Percentiles rank a stretch among this genome's conserved stretches.
Evolutionary conservation across 805 yeast species (phyloP).

Genomic region (Kuraishia hungarica): DNA sequence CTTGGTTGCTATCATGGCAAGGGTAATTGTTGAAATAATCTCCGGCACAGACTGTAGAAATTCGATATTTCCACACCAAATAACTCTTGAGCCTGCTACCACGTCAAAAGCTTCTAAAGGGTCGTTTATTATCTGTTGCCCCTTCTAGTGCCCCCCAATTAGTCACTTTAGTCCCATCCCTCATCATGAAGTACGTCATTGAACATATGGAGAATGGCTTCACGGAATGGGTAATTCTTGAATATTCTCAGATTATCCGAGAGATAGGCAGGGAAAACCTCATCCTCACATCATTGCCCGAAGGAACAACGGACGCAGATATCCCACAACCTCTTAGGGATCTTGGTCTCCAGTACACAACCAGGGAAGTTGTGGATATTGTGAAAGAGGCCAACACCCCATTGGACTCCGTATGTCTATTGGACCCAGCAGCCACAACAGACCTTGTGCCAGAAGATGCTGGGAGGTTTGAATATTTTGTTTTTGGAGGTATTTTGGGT

Average conservation of each 20-base stretch:
- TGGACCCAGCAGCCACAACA: conserved; percentile 79
- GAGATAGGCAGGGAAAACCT: conserved; percentile 79
- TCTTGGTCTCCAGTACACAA: conserved; percentile 76
- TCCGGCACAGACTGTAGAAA: too few relatives aligned
- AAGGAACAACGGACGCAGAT: conserved; percentile 45
- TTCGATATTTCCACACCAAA: too few relatives aligned
- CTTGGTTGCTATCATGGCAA: too few relatives aligned
- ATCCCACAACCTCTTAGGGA: conserved; percentile 55
- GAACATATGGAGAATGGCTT: conserved; percentile 98
- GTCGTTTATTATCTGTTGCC: too few relatives aligned
- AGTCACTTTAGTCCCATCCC: too few relatives aligned
- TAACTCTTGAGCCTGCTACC: too few relatives aligned
- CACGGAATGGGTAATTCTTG: conserved; percentile 92
- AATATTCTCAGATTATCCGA: conserved; percentile 71
- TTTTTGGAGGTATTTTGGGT: conserved; percentile 94
- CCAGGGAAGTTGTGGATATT: conserved; percentile 53
- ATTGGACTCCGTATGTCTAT: conserved; percentile 57
- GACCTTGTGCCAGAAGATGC: conserved; percentile 71
- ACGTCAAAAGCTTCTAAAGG: too few relatives aligned
- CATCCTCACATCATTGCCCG: conserved; percentile 68
- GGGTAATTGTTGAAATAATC: too few relatives aligned
- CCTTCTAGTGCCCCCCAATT: neutral
- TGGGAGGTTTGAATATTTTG: conserved; percentile 68
- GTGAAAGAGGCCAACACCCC: conserved; percentile 32
- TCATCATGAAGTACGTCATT: conserved; percentile 74